Percentiles rank a stretch among this genome's conserved stretches.
Conservation (phyloP, 192 early-diverging fungal species). For the Thoreauomyces humboldtii region DNA sequence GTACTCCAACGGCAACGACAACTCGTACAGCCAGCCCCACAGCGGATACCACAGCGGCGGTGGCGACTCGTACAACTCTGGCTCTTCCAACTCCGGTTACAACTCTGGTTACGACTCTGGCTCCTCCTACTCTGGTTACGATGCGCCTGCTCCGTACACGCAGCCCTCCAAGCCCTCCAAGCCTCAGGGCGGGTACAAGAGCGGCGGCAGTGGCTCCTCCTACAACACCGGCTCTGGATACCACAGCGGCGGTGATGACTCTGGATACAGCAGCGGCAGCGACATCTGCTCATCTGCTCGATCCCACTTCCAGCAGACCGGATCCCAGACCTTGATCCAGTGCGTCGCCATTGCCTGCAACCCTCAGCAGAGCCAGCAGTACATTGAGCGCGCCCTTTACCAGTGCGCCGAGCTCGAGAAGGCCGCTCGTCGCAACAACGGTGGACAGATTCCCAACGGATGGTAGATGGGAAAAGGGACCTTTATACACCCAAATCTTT, state of each 20-base stretch:
- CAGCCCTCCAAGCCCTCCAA: constrained; percentile 1
- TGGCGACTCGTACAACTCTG: not conserved
- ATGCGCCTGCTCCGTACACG: no score
- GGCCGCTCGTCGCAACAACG: constrained; percentile 21
- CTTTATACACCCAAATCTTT: no score
- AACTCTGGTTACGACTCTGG: not conserved
- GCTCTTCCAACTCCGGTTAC: not conserved
- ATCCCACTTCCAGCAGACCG: constrained; percentile 7
- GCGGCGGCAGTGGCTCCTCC: not conserved
- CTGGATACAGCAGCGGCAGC: not conserved
- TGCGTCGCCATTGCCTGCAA: constrained; percentile 26
- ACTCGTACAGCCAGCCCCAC: not conserved
- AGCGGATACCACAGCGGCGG: not conserved
- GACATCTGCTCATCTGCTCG: constrained; percentile 9
- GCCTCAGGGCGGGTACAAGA: not conserved
- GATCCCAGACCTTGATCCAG: constrained; percentile 24
- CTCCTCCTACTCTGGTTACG: no score
- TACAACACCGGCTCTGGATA: not conserved
- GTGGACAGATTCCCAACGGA: constrained; percentile 18
- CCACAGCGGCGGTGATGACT: constrained; percentile 1
- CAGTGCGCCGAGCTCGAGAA: constrained; percentile 25
- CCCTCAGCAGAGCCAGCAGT: constrained; percentile 6
- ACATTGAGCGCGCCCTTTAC: constrained; percentile 12
- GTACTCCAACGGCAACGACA: not conserved
- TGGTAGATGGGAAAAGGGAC: constrained; percentile 21